Conservation (phyloP, 2,329 filamentous ascomycete species). For the Hymenoscyphus linearis region DNA sequence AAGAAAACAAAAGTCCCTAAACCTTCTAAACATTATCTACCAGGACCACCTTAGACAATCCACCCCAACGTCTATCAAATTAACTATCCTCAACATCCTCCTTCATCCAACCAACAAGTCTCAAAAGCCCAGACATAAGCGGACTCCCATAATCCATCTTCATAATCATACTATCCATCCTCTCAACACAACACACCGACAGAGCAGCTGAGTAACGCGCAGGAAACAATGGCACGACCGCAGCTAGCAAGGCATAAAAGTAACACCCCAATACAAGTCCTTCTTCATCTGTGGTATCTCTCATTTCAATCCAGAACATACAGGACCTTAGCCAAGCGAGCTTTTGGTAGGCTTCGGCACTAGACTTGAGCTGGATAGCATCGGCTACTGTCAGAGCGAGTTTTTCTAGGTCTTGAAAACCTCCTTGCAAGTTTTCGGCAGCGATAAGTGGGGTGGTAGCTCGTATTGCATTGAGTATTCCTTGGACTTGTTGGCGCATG, state of each 20-base stretch:
- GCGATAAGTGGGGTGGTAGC: background rate
- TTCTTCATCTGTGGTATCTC: constrained; percentile 4
- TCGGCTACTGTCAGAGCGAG: constrained; percentile 7
- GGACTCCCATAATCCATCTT: background rate
- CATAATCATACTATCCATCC: constrained; percentile 7
- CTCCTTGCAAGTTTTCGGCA: constrained; percentile 9
- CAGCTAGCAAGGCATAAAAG: constrained; percentile 15
- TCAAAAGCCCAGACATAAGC: background rate
- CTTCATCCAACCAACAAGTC: background rate
- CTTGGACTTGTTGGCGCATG: constrained; percentile 5
- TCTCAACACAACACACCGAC: constrained; percentile 1
- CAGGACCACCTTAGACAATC: too few relatives aligned
- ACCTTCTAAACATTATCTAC: too few relatives aligned
- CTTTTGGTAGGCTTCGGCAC: constrained; percentile 12
- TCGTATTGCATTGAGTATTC: constrained; percentile 5
- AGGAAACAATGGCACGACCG: constrained; percentile 16
- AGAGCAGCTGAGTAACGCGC: constrained; percentile 10
- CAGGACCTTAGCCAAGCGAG: constrained; percentile 17
- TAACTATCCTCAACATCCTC: background rate
- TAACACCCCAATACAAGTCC: constrained; percentile 7
- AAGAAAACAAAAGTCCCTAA: too few relatives aligned
- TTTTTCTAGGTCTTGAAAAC: constrained; percentile 14
- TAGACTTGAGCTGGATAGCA: constrained; percentile 4
- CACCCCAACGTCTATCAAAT: too few relatives aligned
- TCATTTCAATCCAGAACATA: constrained; percentile 22